Conservation (phyloP, 768 basidiomycete genomes). For the Termitomyces sp. region DNA sequence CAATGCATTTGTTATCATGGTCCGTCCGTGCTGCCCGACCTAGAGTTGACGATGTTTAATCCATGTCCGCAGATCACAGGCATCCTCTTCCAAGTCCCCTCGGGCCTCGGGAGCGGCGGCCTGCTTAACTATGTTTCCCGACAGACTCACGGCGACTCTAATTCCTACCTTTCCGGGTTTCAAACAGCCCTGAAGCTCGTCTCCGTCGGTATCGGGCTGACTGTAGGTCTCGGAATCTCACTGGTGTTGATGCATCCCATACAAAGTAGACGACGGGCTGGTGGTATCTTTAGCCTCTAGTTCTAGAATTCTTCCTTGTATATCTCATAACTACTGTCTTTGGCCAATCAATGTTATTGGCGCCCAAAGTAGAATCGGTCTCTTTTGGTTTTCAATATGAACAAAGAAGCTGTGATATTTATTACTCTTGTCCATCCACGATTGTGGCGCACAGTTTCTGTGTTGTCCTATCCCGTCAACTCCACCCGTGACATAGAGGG, state of each 20-base stretch:
- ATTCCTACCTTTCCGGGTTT: constrained; percentile 65
- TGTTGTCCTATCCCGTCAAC: no score
- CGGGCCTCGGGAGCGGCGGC: constrained; percentile 75
- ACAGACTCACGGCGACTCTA: constrained; percentile 43
- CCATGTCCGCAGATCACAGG: constrained; percentile 50
- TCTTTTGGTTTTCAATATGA: no score
- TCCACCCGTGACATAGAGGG: no score
- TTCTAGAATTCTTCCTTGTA: neutral
- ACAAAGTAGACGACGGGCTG: constrained; percentile 49
- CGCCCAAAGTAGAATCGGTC: no score
- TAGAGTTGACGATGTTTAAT: neutral
- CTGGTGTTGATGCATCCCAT: constrained; percentile 62
- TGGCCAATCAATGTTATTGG: no score
- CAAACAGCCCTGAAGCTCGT: constrained; percentile 72
- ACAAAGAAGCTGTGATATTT: no score
- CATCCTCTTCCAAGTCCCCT: constrained; percentile 81
- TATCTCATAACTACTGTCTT: no score
- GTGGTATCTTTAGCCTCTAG: constrained; percentile 58
- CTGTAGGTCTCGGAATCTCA: constrained; percentile 72
- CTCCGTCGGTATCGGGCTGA: constrained; percentile 71
- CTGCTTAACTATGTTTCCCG: constrained; percentile 64
- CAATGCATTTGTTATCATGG: constrained; percentile 80
- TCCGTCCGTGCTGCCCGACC: constrained; percentile 22
- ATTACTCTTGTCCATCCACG: no score
- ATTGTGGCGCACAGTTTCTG: no score